Evolutionary conservation across 2,329 filamentous ascomycete genomes (phyloP), one percentile per base, ranked within the genome.

Genomic region (Pyricularia sp.): DNA sequence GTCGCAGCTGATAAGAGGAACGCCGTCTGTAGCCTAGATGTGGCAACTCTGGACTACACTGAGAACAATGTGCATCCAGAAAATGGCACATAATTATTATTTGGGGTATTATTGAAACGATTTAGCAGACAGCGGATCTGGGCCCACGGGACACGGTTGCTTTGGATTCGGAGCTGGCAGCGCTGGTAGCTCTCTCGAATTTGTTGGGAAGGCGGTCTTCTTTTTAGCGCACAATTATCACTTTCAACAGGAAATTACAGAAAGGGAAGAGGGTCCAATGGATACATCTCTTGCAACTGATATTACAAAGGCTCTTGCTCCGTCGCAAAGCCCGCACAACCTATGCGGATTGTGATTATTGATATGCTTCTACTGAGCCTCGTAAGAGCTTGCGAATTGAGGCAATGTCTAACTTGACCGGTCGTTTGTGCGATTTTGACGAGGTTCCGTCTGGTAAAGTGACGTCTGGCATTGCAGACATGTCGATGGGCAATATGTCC

Each of bases 401-500:
- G 62, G 73, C 72, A 0, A 81, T 79, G 28, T 70, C 72, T 76
- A 84, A 75, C 64, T 66, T 66, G 61, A 64, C 64, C 26, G 40
- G 13, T 33, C 64, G 66, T 67, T 62, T 69, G 40, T 31, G 16
- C 7, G 30, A 35, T 26, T 16, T 65, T 12, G 26, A 31, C 40
- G 7, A 19, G 16, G n/a, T 62, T 13, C 30, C 24, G n/a, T 62
- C 49, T 35, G 30, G 40, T 5, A 55, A 28, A 12, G 26, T 22
- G 0, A 49, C 10, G 16, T 19, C 26, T 6, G 67, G 69, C 6
- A 69, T 68, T 24, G 67, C 68, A 12, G 65, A 64, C 30, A 78
- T 70, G 65, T 82, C 78, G 35, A 79, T 80, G 31, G 72, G 82
- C 35, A 92, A 78, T n/a, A 79, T 82, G 53, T 80, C 78, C 16